Percentiles rank a stretch among this genome's conserved stretches.
Conservation (phyloP, 2,329 filamentous ascomycete genomes). For the Trichoderma cornu-damae region DNA sequence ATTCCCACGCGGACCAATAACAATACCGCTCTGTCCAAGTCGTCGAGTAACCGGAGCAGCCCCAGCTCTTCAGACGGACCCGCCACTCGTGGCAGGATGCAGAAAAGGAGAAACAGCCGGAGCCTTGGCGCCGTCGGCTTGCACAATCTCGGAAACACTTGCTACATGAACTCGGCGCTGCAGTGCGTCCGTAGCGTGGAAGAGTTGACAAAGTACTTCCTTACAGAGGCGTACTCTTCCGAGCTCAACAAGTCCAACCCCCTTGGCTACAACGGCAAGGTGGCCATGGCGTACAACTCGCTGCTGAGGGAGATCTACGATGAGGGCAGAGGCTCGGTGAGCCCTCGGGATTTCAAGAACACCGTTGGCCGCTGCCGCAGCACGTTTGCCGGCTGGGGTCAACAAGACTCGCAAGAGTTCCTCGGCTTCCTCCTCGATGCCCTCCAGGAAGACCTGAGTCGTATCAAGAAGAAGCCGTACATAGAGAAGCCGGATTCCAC, state of each 20-base stretch:
- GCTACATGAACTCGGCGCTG: slow-evolving; percentile 97
- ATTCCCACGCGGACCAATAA: slow-evolving; percentile 31
- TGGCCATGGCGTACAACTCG: slow-evolving; percentile 77
- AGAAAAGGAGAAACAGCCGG: slow-evolving; percentile 64
- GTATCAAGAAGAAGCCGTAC: slow-evolving; percentile 92
- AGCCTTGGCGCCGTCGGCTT: slow-evolving; percentile 75
- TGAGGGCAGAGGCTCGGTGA: slow-evolving; percentile 62
- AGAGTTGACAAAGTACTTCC: slow-evolving; percentile 88
- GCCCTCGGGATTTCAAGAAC: slow-evolving; percentile 76
- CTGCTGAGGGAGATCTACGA: slow-evolving; percentile 76
- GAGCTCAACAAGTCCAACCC: slow-evolving; percentile 86
- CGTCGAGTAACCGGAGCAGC: slow-evolving; percentile 57
- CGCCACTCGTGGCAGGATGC: slow-evolving; percentile 66
- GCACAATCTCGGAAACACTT: slow-evolving; percentile 90
- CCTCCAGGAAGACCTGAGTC: slow-evolving; percentile 89
- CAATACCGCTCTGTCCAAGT: slow-evolving; percentile 26
- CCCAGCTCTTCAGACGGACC: slow-evolving; percentile 50
- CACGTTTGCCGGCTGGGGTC: slow-evolving; percentile 87
- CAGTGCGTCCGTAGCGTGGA: slow-evolving; percentile 93
- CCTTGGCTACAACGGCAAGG: slow-evolving; percentile 75
- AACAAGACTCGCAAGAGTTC: slow-evolving; percentile 97
- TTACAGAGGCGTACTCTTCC: slow-evolving; percentile 64
- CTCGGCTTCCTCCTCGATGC: slow-evolving; percentile 91
- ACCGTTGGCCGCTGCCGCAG: slow-evolving; percentile 75
- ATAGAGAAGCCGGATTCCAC: slow-evolving; percentile 97